Evolutionary conservation across 1,284 basidiomycete species (phyloP), one percentile per base, ranked within the genome.

Genomic region (Meira miltonrushii): DNA sequence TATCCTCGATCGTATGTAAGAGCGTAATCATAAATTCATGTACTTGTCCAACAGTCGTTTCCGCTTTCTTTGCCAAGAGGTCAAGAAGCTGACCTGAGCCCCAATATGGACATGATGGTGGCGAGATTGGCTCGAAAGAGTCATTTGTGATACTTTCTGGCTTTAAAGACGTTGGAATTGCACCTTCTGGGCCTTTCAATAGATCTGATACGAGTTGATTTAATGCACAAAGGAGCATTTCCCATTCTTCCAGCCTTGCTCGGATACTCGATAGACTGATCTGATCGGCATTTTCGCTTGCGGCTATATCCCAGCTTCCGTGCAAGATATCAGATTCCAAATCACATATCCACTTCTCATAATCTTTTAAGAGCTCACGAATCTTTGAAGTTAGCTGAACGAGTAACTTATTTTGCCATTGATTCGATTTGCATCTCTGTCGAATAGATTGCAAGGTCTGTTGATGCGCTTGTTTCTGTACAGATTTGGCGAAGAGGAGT

Each of bases 241-340:
- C 61, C 69, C 68, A 69, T 0, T 39, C 47, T 57, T 67, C 59
- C 47, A 71, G 60, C 1, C 59, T 33, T 12, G 68, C 65, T 6
- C 68, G 59, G 1, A 71, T 39, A 25, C 61, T 68, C 3, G 66
- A 62, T 12, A 71, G 53, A 49, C 65, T 67, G 57, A 71, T 64
- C 3, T 3, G 8, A 37, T 67, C 68, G 10, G 60, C 58, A 1
- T 50, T 52, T 11, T 37, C 40, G 1, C 55, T 68, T 9, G 67
- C 69, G 4, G 67, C 55, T 19, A 61, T 59, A 2, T 60, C 38
- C n/a, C 66, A 54, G 6, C 58, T 53, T 2, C 59, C 54, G 7
- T 69, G 60, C 12, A 71, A 56, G 25, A 44, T 44, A 44, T 59
- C 38, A 10, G 63, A 53, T 48, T 71, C 67, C 0, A 62, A 61